Conservation (phyloP, 148 eudicot genomes). For the Polygonum aviculare region DNA sequence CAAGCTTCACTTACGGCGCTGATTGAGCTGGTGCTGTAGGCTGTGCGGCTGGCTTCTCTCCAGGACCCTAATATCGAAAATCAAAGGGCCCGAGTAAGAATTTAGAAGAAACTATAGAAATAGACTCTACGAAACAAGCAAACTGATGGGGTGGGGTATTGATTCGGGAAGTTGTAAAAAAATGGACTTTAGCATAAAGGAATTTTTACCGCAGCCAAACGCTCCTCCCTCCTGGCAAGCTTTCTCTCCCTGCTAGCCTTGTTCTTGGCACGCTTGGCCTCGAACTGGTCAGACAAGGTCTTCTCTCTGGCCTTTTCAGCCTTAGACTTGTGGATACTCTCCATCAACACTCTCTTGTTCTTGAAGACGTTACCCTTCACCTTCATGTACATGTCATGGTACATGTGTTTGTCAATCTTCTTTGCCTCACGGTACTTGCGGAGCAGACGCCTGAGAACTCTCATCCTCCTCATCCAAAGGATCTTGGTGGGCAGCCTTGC, state of each 20-base stretch:
- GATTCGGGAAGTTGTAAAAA: neutral
- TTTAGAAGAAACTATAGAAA: neutral
- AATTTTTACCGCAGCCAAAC: conserved; percentile 15
- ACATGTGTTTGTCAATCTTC: conserved; percentile 32
- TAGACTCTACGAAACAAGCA: neutral
- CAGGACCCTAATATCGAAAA: conserved; percentile 13
- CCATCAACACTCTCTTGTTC: conserved; percentile 35
- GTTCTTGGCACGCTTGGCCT: conserved; percentile 23
- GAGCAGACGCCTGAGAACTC: conserved; percentile 29
- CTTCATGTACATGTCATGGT: conserved; percentile 34
- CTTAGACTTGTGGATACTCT: conserved; percentile 32
- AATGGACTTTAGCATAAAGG: neutral
- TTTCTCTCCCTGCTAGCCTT: conserved; percentile 19
- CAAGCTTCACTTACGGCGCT: conserved; percentile 13
- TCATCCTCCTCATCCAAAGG: conserved; percentile 35
- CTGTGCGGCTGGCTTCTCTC: conserved; percentile 5
- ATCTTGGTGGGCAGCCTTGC: conserved; percentile 33
- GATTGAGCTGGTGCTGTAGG: conserved; percentile 11
- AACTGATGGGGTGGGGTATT: too few relatives aligned
- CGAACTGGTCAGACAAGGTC: conserved; percentile 19
- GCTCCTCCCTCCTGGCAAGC: conserved; percentile 17
- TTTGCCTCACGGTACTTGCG: conserved; percentile 23
- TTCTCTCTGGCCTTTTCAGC: conserved; percentile 22
- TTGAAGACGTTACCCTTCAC: conserved; percentile 33
- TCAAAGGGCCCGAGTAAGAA: neutral